A percentile compares a stretch with the other conserved stretches of the same genome.
These are phyloP conservation scores for Colletotrichum navitas DNA, from an alignment of 2,329 filamentous ascomycete genomes.

Conservation along the genomic window DNA sequence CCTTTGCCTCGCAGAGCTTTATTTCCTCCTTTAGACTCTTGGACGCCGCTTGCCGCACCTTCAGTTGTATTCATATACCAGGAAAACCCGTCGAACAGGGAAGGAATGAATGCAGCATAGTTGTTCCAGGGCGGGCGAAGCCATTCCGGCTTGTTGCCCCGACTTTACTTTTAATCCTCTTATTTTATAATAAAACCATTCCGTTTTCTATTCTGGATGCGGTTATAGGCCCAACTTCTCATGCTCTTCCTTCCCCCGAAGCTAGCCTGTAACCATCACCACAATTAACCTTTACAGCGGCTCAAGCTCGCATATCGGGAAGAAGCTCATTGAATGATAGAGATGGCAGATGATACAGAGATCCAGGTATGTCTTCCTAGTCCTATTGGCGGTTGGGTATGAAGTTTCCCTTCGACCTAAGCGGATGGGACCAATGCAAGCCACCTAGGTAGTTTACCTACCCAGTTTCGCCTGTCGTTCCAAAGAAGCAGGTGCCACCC, in stretches of 20 bases:
- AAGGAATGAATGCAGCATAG: not conserved
- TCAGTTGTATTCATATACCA: not conserved
- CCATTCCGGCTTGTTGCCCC: too few species aligned
- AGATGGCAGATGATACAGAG: not conserved
- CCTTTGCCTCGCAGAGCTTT: not conserved
- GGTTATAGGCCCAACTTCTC: not conserved
- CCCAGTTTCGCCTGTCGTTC: slow-evolving; percentile 4
- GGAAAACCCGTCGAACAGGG: not conserved
- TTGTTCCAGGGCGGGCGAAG: not conserved
- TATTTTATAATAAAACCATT: too few species aligned
- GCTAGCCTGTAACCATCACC: not conserved
- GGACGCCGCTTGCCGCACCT: not conserved
- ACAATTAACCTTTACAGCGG: not conserved
- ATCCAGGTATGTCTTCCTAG: not conserved
- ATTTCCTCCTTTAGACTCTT: not conserved
- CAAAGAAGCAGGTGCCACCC: slow-evolving; percentile 11
- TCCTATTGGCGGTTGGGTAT: not conserved
- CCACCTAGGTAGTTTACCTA: too few species aligned
- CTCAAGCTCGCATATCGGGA: not conserved
- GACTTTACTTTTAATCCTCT: not conserved
- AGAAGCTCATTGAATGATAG: not conserved
- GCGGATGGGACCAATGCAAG: not conserved
- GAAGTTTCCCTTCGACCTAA: not conserved
- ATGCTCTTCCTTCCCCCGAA: not conserved
- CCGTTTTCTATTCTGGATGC: not conserved